These are phyloP conservation scores for Euphorbia schlechtendalii DNA, from an alignment of 441 rosid species.

Conservation along the genomic window DNA sequence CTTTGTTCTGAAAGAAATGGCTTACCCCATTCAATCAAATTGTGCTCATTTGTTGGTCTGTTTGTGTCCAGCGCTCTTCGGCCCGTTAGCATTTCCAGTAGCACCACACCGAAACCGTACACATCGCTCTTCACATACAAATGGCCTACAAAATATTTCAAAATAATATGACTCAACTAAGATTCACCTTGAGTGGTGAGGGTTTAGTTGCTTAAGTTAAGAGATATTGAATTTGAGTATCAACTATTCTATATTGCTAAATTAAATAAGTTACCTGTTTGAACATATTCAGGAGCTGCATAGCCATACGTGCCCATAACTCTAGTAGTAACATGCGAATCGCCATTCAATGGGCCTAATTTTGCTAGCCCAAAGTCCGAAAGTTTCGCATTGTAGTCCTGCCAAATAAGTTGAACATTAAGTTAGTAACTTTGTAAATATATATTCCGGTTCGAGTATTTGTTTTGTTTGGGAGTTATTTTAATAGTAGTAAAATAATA, in stretches of 20 bases:
- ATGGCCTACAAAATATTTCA: conserved; percentile 42
- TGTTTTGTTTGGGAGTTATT: no score
- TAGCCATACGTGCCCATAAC: conserved; percentile 80
- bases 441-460: no score
- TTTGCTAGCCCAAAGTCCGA: conserved; percentile 89
- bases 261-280: conserved; percentile 43
- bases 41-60: conserved; percentile 40
- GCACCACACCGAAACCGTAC: conserved; percentile 82
- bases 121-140: conserved; percentile 80
- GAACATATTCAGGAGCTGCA: conserved; percentile 81
- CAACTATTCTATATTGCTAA: neutral
- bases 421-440: neutral
- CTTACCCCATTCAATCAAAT: conserved; percentile 56
- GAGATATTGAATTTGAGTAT: no score
- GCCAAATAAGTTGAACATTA: conserved; percentile 2
- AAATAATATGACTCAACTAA: no score
- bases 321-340: conserved; percentile 64
- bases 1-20: conserved; percentile 37
- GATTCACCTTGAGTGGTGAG: no score
- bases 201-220: no score
- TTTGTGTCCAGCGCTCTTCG: conserved; percentile 46
- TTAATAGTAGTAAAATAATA: no score
- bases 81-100: conserved; percentile 75
- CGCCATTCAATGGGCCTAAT: conserved; percentile 60
- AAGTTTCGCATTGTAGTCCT: conserved; percentile 68